Conservation (phyloP, 345 rosid genomes). For the Syzygium aromaticum region DNA sequence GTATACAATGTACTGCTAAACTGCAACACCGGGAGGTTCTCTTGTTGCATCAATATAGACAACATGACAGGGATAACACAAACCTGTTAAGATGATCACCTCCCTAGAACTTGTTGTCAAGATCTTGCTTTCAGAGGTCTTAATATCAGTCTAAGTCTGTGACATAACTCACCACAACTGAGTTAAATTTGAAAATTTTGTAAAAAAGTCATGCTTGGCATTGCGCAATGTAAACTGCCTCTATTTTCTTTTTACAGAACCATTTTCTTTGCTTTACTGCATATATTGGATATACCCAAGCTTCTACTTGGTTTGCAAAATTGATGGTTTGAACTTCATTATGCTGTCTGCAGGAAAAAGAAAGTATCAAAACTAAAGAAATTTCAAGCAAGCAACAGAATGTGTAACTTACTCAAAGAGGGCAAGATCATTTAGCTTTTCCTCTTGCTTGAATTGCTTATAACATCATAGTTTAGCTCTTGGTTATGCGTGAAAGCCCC, state of each 20-base stretch:
- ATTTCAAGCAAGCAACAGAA: slow-evolving; percentile 37
- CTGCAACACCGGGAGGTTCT: background rate
- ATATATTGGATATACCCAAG: background rate
- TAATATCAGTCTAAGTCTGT: background rate
- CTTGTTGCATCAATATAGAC: background rate
- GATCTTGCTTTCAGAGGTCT: background rate
- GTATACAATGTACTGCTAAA: background rate
- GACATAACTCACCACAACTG: background rate
- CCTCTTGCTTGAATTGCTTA: background rate
- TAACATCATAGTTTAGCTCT: background rate
- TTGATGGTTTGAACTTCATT: background rate
- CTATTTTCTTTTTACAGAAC: background rate
- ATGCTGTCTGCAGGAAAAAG: slow-evolving; percentile 34
- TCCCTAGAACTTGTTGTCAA: background rate
- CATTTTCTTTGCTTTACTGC: background rate
- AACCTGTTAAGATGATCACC: background rate
- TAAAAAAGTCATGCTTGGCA: background rate
- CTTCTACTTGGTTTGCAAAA: background rate
- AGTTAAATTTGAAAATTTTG: background rate
- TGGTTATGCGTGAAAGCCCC: background rate
- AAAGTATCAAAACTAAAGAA: slow-evolving; percentile 31
- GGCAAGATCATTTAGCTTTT: background rate
- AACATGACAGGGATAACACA: background rate
- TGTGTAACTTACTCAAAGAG: slow-evolving; percentile 20
- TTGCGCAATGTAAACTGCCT: background rate